Base-by-base conservation (phyloP, 2,329 filamentous ascomycete genomes). In the Arachnomyces sp. region DNA sequence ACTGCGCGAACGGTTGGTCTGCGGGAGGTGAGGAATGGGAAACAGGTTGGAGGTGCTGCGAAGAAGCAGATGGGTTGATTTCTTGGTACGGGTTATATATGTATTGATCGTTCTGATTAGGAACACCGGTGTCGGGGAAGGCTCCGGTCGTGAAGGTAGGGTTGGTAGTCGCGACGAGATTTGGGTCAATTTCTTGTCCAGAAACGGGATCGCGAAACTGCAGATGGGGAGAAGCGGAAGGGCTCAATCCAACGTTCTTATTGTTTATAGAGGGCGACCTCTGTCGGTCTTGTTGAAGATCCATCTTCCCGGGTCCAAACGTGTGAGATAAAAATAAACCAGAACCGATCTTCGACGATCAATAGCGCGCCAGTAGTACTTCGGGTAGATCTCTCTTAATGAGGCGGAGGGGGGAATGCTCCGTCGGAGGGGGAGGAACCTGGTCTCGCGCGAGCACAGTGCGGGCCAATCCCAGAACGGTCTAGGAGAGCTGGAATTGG, bases 231-330 rank as follows among this genome's bases (percentile, higher is more conserved):
- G 64, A 65, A 33, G 58, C 53, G 36, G 64, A 66, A 40, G 60
- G 62, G 56, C 65, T 68, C 52, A 66, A 54, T 45, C 60, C 60
- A 47, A 60, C 63, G 54, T 53, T 58, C 44, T 61, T 58, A 51
- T 59, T 52, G 40, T 56, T 55, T 34, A 48, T 56, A 8, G 60
- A 60, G 36, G 58, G 50, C 38, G 63, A 64, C 46, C 59, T 56
- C 40, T 58, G 63, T 47, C 63, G 54, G 40, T 57, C 51, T 31
- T 54, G 57, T 41, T 51, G 51, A 25, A 44, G 18, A 25, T 47
- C 39, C 44, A 47, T 47, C 8, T 33, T 17, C 5, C 20, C 9
- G 5, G 20, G 20, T 25, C 20, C 5, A 5, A 9, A 9, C 20
- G 20, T 9, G 20, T 25, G 20, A 25, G 20, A 25, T 25, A 25